Evolutionary conservation across 441 rosid species (phyloP).

Genomic region (Populus hybrid): DNA sequence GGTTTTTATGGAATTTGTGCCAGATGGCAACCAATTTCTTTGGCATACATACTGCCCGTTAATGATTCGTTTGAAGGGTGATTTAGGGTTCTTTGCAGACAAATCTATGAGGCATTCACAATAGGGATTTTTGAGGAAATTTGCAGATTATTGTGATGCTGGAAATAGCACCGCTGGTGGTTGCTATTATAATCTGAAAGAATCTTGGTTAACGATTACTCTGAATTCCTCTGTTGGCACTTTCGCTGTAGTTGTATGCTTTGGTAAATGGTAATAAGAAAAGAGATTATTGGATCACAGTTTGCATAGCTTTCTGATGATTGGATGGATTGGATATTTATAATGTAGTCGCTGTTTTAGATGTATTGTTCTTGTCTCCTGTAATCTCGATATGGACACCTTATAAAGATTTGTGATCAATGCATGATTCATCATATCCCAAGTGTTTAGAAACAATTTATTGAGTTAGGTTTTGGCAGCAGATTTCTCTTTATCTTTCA

Average conservation of each 20-base stretch:
- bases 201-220: neutral
- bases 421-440: neutral
- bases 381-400: neutral
- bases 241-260: neutral
- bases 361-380: neutral
- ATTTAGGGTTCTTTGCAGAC: neutral
- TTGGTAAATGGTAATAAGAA: neutral
- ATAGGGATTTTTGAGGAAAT: neutral
- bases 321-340: neutral
- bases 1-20: neutral
- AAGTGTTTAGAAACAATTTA: neutral
- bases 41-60: neutral
- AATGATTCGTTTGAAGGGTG: neutral
- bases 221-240: neutral
- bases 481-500: neutral
- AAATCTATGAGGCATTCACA: neutral
- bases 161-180: neutral
- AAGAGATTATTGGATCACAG: neutral
- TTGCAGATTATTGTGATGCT: neutral
- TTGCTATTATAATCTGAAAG: neutral
- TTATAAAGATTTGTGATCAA: neutral
- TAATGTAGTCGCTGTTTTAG: neutral
- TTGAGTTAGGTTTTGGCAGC: neutral
- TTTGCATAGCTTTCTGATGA: neutral
- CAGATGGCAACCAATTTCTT: neutral